phyloP scores from a whole-genome alignment of 1,139 yeast species.

The Suzukiozyma palmioleophila region DNA sequence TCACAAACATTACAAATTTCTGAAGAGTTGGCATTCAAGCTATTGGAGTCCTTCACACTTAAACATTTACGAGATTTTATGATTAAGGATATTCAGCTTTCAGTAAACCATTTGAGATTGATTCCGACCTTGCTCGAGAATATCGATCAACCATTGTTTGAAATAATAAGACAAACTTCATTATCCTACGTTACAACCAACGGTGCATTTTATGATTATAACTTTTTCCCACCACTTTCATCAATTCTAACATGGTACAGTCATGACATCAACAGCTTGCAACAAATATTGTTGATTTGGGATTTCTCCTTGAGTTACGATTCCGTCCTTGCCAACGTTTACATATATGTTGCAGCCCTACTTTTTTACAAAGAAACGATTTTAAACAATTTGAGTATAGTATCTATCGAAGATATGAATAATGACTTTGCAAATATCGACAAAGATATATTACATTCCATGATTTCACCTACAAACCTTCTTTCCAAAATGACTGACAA shows the following conservation, averaged over 20 bases:
- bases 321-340: constrained; percentile 41
- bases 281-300: constrained; percentile 55
- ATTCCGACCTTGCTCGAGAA: constrained; percentile 57
- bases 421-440: constrained; percentile 23
- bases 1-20: constrained; percentile 15
- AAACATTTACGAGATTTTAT: constrained; percentile 77
- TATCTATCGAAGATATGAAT: constrained; percentile 10
- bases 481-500: constrained; percentile 26
- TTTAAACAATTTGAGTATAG: constrained; percentile 20
- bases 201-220: constrained; percentile 35
- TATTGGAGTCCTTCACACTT: constrained; percentile 57
- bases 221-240: constrained; percentile 62
- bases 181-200: constrained; percentile 21
- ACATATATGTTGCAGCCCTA: constrained; percentile 55
- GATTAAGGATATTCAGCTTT: constrained; percentile 64
- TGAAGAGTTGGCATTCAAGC: constrained; percentile 37
- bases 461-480: constrained; percentile 30
- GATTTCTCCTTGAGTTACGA: constrained; percentile 54
- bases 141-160: constrained; percentile 50
- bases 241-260: constrained; percentile 74
- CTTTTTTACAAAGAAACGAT: constrained; percentile 38
- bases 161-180: constrained; percentile 39
- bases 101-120: constrained; percentile 60
- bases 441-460: constrained; percentile 42
- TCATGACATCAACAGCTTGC: constrained; percentile 58